Evolutionary conservation across 1,284 basidiomycete species (phyloP), one percentile per base, ranked within the genome.

Genomic region (Moesziomyces parantarcticus): DNA sequence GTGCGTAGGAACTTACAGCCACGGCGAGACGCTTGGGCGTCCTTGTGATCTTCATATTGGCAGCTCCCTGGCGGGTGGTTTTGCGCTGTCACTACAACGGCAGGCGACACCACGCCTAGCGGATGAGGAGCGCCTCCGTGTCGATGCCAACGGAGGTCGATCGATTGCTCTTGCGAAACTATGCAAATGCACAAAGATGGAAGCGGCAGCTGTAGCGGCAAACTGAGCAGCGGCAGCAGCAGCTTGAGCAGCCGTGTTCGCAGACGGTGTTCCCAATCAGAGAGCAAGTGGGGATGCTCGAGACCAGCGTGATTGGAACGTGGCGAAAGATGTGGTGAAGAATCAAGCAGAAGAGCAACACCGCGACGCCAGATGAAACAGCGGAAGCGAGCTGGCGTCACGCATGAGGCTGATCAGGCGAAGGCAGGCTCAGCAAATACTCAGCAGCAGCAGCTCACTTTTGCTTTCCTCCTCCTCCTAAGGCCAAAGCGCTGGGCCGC

Each of bases 21-120:
- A 77, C 68, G 16, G 80, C 78, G 40, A 81, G 74, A 54, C 80
- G 67, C 70, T 81, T 82, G 18, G 81, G 81, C 58, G 68, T 66
- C 68, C 78, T 82, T 58, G 80, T 82, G 72, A 83, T 83, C 76
- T 81, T 82, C 82, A 83, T 83, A 13, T 20, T 59, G 5, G 29
- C 14, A 7, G 23, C 4, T 18, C 18, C 6, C 36, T 39, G 16
- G 13, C 5, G 36, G 16, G 14, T 39, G 36, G 14, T 2, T 18
- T 16, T 6, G 14, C 16, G 36, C 11, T 11, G 7, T n/a, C n/a
- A n/a, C 16, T 18, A 8, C 36, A 39, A 18, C 14, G 16, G 16
- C 36, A 18, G 36, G 36, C 36, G 36, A 18, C 36, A 16, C 18
- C 36, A 18, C 36, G 36, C 36, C 16, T 18, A 14, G 36, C 36